Percentiles rank a stretch among this genome's conserved stretches.
Conservation (phyloP, 176 grass and related monocot species). For the Cymbopogon citratus region DNA sequence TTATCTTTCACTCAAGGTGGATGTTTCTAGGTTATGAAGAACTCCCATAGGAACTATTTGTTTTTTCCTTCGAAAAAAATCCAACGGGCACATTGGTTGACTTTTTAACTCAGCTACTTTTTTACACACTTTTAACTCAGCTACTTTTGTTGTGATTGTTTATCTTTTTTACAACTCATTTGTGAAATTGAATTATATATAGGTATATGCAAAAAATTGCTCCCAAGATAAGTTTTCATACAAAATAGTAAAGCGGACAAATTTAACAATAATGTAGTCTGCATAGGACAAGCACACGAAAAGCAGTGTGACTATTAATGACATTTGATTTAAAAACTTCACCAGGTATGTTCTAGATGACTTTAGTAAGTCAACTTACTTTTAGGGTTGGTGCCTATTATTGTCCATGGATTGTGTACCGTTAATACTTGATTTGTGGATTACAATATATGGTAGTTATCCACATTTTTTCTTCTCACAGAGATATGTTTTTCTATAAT, state of each 20-base stretch:
- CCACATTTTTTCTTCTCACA: background rate
- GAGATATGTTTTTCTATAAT: background rate
- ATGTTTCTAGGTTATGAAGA: background rate
- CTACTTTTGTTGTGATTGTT: background rate
- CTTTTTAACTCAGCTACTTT: no score
- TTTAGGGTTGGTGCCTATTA: background rate
- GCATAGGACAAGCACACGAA: background rate
- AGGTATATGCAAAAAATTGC: background rate
- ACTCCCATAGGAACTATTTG: background rate
- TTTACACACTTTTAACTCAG: no score
- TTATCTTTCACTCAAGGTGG: background rate
- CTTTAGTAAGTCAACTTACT: background rate
- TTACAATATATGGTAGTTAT: background rate
- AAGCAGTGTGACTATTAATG: background rate
- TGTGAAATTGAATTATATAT: background rate
- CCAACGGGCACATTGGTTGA: background rate
- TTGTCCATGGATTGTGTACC: background rate
- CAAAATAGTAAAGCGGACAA: background rate
- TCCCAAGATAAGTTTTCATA: background rate
- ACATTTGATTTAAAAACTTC: background rate
- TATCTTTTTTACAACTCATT: background rate
- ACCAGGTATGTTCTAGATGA: background rate
- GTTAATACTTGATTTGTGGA: background rate
- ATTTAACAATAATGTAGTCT: background rate
- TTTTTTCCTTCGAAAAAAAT: background rate